Conservation (phyloP, 2,329 filamentous ascomycete species). For the Beauveria sp. region DNA sequence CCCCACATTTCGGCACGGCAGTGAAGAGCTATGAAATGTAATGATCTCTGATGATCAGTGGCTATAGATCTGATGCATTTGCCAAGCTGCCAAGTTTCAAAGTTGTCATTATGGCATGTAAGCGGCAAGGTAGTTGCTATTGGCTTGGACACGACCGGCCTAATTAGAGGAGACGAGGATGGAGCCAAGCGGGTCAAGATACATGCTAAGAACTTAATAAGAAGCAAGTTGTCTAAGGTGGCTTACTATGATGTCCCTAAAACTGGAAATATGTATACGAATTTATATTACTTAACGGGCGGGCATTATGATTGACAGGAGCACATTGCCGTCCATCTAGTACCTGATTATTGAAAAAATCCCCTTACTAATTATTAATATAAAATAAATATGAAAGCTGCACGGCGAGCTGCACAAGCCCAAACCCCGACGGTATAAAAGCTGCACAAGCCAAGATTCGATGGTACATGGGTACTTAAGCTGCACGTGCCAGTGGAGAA, state of each 20-base stretch:
- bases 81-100: not conserved
- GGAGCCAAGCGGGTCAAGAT: not conserved
- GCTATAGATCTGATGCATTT: not conserved
- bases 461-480: too few species aligned
- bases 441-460: too few species aligned
- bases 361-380: not conserved
- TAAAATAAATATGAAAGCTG: not conserved
- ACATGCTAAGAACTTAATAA: not conserved
- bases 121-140: not conserved
- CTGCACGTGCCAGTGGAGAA: slow-evolving; percentile 2
- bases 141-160: too few species aligned
- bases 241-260: not conserved
- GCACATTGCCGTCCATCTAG: not conserved
- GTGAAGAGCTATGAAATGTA: too few species aligned
- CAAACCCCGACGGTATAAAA: too few species aligned
- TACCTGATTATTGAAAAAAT: not conserved
- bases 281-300: slow-evolving; percentile 1
- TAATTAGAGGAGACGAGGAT: not conserved
- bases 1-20: not conserved
- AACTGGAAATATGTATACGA: not conserved
- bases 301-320: slow-evolving; percentile 3
- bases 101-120: not conserved
- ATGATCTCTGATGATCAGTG: not conserved
- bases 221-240: not conserved
- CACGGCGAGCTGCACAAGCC: not conserved